A percentile compares a stretch with the other conserved stretches of the same genome.
These are phyloP conservation scores for Akanthomyces lecanii DNA, from an alignment of 2,329 filamentous ascomycete genomes.

Conservation along the genomic window DNA sequence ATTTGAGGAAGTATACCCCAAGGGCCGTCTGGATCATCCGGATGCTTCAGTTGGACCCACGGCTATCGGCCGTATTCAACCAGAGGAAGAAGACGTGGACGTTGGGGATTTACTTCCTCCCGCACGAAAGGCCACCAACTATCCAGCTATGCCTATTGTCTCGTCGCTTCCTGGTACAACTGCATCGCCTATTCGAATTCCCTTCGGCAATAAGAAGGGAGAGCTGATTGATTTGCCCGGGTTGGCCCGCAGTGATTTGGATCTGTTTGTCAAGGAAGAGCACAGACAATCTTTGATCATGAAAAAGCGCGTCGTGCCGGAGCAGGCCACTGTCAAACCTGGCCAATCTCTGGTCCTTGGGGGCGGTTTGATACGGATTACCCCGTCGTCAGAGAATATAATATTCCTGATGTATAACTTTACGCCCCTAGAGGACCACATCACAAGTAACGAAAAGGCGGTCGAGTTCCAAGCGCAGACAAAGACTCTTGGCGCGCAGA, in stretches of 20 bases:
- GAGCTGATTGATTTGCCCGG: constrained; percentile 94
- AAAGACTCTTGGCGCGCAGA: constrained; percentile 52
- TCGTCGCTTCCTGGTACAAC: constrained; percentile 89
- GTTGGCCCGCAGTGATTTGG: constrained; percentile 68
- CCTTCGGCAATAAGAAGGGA: constrained; percentile 79
- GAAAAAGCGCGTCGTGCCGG: constrained; percentile 68
- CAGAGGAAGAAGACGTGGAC: constrained; percentile 29
- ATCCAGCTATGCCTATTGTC: constrained; percentile 79
- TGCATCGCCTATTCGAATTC: constrained; percentile 87
- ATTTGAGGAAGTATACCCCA: constrained; percentile 83
- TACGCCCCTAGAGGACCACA: constrained; percentile 69
- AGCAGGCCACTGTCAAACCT: constrained; percentile 68
- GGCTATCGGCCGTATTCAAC: not conserved
- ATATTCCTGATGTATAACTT: constrained; percentile 83
- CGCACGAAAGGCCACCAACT: constrained; percentile 65
- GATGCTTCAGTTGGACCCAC: not conserved
- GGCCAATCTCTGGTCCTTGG: constrained; percentile 79
- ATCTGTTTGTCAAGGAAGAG: constrained; percentile 63
- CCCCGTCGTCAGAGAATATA: constrained; percentile 58
- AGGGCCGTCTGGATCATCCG: constrained; percentile 40
- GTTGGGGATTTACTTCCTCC: constrained; percentile 67
- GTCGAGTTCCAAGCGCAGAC: constrained; percentile 64
- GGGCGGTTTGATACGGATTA: constrained; percentile 77
- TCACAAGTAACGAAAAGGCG: constrained; percentile 78
- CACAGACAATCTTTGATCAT: constrained; percentile 70